Evolutionary conservation across 805 yeast species (phyloP).

Genomic region (Saturnispora besseyi): DNA sequence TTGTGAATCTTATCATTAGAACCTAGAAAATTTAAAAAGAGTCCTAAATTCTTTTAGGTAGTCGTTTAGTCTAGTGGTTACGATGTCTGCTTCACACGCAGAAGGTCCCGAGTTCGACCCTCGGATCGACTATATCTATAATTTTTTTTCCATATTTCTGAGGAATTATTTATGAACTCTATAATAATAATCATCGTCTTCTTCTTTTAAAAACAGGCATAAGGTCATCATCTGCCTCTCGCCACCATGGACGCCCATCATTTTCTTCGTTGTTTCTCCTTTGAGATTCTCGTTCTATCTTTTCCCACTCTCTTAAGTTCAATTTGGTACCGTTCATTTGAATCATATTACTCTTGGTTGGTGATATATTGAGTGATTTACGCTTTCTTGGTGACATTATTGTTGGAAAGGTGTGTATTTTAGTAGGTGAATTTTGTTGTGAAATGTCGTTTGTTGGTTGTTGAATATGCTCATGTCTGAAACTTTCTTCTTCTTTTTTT

Average conservation of each 20-base stretch:
- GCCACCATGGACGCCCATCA: neutral
- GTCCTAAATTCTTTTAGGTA: conserved; percentile 2
- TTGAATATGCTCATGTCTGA: neutral
- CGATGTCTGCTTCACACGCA: conserved; percentile 35
- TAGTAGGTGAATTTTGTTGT: conserved; percentile 7
- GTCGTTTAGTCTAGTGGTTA: conserved; percentile 35
- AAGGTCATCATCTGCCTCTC: conserved; percentile 2
- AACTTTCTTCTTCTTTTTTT: neutral
- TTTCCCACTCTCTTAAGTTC: conserved; percentile 5
- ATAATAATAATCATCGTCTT: neutral
- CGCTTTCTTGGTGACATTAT: neutral
- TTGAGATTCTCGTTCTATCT: neutral
- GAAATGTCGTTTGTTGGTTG: conserved; percentile 1
- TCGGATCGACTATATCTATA: conserved; percentile 27
- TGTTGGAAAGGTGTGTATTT: conserved; percentile 1
- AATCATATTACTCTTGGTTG: neutral
- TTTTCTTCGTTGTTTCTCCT: neutral
- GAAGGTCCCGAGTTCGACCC: conserved; percentile 36
- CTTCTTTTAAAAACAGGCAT: conserved; percentile 3
- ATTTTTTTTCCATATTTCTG: conserved; percentile 7
- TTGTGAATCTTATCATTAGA: no score
- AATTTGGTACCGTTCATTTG: conserved; percentile 2
- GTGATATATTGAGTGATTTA: neutral
- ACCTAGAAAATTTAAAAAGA: no score
- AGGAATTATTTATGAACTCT: neutral